Conservation (phyloP, 176 grass and related monocot species). For the Oryza rufipogon region DNA sequence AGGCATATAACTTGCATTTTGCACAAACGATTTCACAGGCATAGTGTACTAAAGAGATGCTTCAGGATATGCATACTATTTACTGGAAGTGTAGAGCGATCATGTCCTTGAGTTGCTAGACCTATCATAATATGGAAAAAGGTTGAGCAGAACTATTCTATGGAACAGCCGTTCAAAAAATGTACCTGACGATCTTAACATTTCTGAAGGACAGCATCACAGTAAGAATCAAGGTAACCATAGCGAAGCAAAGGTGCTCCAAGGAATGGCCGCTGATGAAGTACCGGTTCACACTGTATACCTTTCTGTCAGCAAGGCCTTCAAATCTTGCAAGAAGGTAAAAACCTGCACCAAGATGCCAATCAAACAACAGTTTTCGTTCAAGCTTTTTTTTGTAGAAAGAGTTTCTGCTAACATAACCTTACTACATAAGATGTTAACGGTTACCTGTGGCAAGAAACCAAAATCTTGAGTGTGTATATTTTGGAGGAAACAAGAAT, state of each 20-base stretch:
- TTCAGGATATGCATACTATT: background rate
- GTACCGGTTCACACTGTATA: slow-evolving; percentile 87
- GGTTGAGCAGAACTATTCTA: background rate
- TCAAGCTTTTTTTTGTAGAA: too few species aligned
- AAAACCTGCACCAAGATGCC: slow-evolving; percentile 58
- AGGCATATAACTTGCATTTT: background rate
- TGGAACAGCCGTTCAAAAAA: slow-evolving; percentile 29
- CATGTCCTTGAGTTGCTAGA: background rate
- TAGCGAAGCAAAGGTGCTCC: slow-evolving; percentile 89
- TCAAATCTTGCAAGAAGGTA: slow-evolving; percentile 92
- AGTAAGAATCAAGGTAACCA: slow-evolving; percentile 81
- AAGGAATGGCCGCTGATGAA: slow-evolving; percentile 95
- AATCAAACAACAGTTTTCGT: slow-evolving; percentile 28
- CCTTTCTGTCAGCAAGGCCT: slow-evolving; percentile 85
- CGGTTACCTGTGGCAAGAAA: slow-evolving; percentile 86
- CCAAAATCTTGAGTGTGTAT: slow-evolving; percentile 98
- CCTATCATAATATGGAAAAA: background rate
- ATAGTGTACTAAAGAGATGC: background rate
- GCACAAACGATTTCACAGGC: background rate
- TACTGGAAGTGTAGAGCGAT: slow-evolving; percentile 1
- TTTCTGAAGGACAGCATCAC: slow-evolving; percentile 95
- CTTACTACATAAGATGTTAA: slow-evolving; percentile 15
- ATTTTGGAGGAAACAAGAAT: slow-evolving; percentile 90
- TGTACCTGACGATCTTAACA: slow-evolving; percentile 88
- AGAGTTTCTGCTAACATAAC: background rate